Percentiles rank a stretch among this genome's conserved stretches.
These are phyloP conservation scores for Naganishia friedmannii DNA, from an alignment of 768 basidiomycete genomes.

Conservation along the genomic window DNA sequence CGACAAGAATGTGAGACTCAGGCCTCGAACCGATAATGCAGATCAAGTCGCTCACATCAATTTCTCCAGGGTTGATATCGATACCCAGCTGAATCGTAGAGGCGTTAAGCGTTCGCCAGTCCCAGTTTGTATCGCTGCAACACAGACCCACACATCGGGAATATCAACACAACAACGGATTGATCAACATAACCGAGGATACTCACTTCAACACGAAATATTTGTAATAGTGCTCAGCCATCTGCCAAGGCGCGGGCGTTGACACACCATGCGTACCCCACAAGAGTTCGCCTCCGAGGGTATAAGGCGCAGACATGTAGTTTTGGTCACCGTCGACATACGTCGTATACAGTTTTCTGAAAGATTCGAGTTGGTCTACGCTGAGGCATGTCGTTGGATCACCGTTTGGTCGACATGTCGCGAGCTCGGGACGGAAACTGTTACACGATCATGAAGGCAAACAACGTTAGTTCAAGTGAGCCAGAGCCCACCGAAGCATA, in stretches of 20 bases:
- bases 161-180: background rate
- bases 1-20: background rate
- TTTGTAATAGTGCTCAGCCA: slow-evolving; percentile 12
- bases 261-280: slow-evolving; percentile 8
- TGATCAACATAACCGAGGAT: background rate
- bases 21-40: background rate
- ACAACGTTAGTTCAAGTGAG: too few species aligned
- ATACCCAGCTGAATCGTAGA: slow-evolving; percentile 3
- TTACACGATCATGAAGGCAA: too few species aligned
- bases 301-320: slow-evolving; percentile 2
- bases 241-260: background rate
- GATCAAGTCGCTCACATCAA: background rate
- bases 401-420: background rate
- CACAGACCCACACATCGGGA: background rate
- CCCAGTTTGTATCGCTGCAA: slow-evolving; percentile 16
- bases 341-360: background rate
- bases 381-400: background rate
- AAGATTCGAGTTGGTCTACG: slow-evolving; percentile 3
- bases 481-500: too few species aligned
- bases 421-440: background rate
- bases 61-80: slow-evolving; percentile 5
- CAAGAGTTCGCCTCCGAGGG: background rate
- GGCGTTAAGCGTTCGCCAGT: slow-evolving; percentile 6
- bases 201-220: slow-evolving; percentile 17
- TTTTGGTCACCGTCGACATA: background rate